Percentiles rank a stretch among this genome's conserved stretches.
phyloP scores from a whole-genome alignment of 352 stramenopile species.

The Phytophthora pinifolia region DNA sequence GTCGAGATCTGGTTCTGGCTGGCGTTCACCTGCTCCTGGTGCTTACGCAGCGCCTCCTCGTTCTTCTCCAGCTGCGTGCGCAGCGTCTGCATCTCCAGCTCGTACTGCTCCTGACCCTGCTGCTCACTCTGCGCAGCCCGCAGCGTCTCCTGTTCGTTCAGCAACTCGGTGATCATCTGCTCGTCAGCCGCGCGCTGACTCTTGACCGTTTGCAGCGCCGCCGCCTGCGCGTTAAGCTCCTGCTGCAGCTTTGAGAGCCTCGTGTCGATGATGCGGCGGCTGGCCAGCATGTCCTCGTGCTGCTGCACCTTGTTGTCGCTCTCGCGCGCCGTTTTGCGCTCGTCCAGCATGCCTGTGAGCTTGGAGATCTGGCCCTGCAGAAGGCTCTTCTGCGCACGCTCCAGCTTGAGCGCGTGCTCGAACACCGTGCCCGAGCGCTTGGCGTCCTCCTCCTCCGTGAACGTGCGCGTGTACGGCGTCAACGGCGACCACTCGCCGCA shows the following conservation, averaged over 20 bases:
- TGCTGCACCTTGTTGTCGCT: slow-evolving; percentile 49
- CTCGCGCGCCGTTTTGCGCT: slow-evolving; percentile 36
- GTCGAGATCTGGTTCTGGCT: slow-evolving; percentile 66
- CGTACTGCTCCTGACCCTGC: slow-evolving; percentile 47
- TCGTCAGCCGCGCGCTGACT: slow-evolving; percentile 72
- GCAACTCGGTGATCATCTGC: slow-evolving; percentile 79
- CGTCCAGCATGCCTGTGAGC: slow-evolving; percentile 74
- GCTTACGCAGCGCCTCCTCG: slow-evolving; percentile 60
- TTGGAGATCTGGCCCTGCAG: slow-evolving; percentile 81
- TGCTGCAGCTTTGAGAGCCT: slow-evolving; percentile 74
- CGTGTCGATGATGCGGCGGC: slow-evolving; percentile 80
- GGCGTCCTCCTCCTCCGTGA: slow-evolving; percentile 86
- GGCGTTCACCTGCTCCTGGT: slow-evolving; percentile 66
- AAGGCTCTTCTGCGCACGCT: slow-evolving; percentile 69
- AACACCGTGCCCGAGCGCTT: slow-evolving; percentile 86
- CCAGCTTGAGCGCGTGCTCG: slow-evolving; percentile 82
- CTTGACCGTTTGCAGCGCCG: slow-evolving; percentile 64
- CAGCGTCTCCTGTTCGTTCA: slow-evolving; percentile 85
- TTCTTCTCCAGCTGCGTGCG: slow-evolving; percentile 71
- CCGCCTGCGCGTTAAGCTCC: slow-evolving; percentile 60
- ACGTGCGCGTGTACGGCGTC: slow-evolving; percentile 74
- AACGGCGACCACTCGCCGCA: slow-evolving; percentile 81
- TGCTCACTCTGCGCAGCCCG: slow-evolving; percentile 51
- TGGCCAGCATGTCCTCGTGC: slow-evolving; percentile 86
- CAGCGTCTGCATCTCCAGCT: slow-evolving; percentile 75